Conservation (phyloP, 371 early-diverging fungal genomes). For the Apophysomyces variabilis region DNA sequence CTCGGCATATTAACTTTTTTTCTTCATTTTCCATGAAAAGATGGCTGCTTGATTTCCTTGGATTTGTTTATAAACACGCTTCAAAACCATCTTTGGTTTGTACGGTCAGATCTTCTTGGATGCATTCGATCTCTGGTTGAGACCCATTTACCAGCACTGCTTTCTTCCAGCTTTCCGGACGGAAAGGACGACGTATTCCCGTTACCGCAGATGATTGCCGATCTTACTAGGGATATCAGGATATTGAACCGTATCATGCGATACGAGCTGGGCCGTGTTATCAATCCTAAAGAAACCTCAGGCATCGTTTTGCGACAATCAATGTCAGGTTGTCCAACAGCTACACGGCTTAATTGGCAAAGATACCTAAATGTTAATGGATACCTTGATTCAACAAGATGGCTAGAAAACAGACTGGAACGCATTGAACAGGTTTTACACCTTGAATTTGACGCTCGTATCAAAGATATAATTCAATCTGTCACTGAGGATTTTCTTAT, state of each 20-base stretch:
- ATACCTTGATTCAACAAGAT: conserved; percentile 3
- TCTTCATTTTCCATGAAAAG: neutral
- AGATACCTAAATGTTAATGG: conserved; percentile 1
- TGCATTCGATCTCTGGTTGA: conserved; percentile 35
- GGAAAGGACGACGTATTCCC: neutral
- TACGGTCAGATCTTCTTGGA: conserved; percentile 37
- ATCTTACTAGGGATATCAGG: conserved; percentile 12
- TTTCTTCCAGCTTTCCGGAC: neutral
- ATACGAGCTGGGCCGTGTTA: conserved; percentile 35
- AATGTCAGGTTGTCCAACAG: neutral
- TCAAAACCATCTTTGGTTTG: conserved; percentile 32
- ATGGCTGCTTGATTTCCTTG: conserved; percentile 9
- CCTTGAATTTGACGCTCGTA: conserved; percentile 19
- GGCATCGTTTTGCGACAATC: conserved; percentile 32
- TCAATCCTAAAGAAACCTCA: conserved; percentile 36
- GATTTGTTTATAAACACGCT: conserved; percentile 22
- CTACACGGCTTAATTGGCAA: conserved; percentile 8
- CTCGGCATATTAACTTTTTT: neutral
- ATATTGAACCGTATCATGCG: conserved; percentile 34
- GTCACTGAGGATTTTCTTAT: conserved; percentile 17
- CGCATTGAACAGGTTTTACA: neutral
- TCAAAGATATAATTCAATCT: conserved; percentile 15
- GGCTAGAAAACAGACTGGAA: conserved; percentile 12
- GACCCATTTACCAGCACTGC: conserved; percentile 15
- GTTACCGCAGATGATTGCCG: neutral